Conservation (phyloP, 2,329 filamentous ascomycete species). For the Sporothrix brunneoviolacea region DNA sequence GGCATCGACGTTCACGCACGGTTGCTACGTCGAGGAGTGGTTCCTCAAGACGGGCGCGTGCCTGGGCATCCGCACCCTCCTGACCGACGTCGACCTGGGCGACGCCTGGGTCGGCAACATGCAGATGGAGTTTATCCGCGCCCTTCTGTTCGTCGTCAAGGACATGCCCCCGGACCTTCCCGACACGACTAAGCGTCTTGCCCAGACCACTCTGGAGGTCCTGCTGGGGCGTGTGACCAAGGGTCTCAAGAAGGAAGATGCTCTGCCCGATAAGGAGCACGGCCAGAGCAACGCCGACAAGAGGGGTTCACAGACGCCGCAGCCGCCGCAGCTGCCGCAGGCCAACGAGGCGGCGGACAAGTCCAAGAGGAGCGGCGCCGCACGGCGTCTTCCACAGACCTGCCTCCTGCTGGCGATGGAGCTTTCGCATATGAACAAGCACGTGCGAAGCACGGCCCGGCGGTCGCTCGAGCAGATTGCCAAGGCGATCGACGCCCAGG, state of each 20-base stretch:
- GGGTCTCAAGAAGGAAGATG: slow-evolving; percentile 71
- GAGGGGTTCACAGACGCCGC: slow-evolving; percentile 5
- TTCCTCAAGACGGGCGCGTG: slow-evolving; percentile 94
- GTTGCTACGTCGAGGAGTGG: slow-evolving; percentile 97
- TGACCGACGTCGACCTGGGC: slow-evolving; percentile 77
- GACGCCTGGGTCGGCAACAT: slow-evolving; percentile 75
- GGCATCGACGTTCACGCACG: slow-evolving; percentile 80
- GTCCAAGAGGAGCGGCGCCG: slow-evolving; percentile 29
- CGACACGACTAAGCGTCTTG: slow-evolving; percentile 76
- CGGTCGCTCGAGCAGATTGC: slow-evolving; percentile 75
- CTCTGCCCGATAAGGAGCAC: slow-evolving; percentile 4
- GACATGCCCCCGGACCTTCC: slow-evolving; percentile 94
- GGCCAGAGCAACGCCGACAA: background rate
- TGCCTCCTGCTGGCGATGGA: slow-evolving; percentile 83
- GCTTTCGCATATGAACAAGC: slow-evolving; percentile 89
- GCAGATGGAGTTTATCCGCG: slow-evolving; percentile 80
- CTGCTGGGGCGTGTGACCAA: slow-evolving; percentile 74
- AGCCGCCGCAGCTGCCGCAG: slow-evolving; percentile 1
- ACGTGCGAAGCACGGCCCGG: slow-evolving; percentile 83
- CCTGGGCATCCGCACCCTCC: slow-evolving; percentile 79
- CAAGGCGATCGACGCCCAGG: slow-evolving; percentile 66
- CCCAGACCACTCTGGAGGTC: slow-evolving; percentile 74
- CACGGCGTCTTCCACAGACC: slow-evolving; percentile 50
- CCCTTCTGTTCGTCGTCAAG: slow-evolving; percentile 96
- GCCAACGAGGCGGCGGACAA: background rate